Base-by-base conservation (phyloP, 2,329 filamentous ascomycete species). In the Pyrenophora graminea region DNA sequence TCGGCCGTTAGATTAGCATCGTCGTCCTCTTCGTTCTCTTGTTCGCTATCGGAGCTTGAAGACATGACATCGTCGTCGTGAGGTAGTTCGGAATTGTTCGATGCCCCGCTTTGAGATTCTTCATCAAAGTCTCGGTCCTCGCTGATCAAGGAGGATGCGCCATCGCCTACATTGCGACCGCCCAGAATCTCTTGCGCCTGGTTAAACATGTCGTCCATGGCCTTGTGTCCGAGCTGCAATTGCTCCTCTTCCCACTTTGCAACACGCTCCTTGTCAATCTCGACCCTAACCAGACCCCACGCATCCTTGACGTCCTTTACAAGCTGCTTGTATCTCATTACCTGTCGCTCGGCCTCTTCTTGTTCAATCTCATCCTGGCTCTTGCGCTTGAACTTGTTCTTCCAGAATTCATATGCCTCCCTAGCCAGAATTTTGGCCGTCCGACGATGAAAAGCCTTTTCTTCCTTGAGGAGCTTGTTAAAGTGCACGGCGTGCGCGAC, bases 401-500 rank as follows among this genome's bases (percentile, higher is more conserved):
- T 78, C 88, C 89, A 92, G 68, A 87, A 87, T 12, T 90, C 88
- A 45, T 87, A 80, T 62, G 89, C 90, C 38, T 89, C 87, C 64
- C 90, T 85, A 1, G 93, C 93, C 45, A 95, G 74, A 45, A 85
- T 84, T 71, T 91, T 96, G 1, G 93, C 93, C 2, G 82, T 79
- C n/a, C 83, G 79, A 31, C 85, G 85, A 72, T 97, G 93, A 10
- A 86, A 82, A 56, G 84, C 84, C 61, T 91, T 89, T 71, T 99
- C 94, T 50, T 85, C 83, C 2, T 87, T 75, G 76, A 97, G 84
- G 31, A 97, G 79, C 63, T 86, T 89, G 40, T 90, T 85, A 62
- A 97, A 93, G 62, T 92, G 88, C 10, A 87, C 69, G 51, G 89
- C 87, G 55, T 96, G 92, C 39, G 87, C 86, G 39, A 89, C 80